Conservation (phyloP, 345 rosid genomes). For the Camelina sativa region DNA sequence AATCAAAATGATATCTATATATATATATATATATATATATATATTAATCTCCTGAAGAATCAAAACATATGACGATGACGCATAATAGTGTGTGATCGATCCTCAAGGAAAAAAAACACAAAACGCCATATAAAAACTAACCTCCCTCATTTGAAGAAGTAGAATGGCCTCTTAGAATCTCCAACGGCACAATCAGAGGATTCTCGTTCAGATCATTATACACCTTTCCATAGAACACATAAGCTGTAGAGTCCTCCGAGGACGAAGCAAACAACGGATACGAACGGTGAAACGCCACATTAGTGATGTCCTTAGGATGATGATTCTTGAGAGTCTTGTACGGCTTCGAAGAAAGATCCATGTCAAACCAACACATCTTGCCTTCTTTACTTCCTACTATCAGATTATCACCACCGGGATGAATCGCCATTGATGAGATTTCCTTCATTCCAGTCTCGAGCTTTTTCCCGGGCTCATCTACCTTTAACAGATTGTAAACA, state of each 20-base stretch:
- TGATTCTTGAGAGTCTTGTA: slow-evolving; percentile 87
- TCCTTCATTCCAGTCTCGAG: slow-evolving; percentile 83
- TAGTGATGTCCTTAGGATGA: slow-evolving; percentile 79
- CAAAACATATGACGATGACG: neutral
- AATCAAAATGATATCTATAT: too few species aligned
- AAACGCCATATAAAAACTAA: slow-evolving; percentile 34
- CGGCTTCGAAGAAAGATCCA: slow-evolving; percentile 91
- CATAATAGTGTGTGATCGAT: too few species aligned
- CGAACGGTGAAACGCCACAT: slow-evolving; percentile 74
- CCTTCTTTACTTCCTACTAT: slow-evolving; percentile 98
- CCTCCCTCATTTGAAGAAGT: slow-evolving; percentile 62
- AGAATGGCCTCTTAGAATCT: slow-evolving; percentile 83
- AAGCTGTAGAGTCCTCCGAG: slow-evolving; percentile 91
- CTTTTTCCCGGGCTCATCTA: slow-evolving; percentile 57
- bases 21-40: too few species aligned
- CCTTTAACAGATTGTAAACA: slow-evolving; percentile 69
- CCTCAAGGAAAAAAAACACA: too few species aligned
- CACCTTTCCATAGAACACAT: slow-evolving; percentile 94
- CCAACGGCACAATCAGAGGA: slow-evolving; percentile 88
- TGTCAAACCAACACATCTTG: slow-evolving; percentile 93
- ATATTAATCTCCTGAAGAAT: neutral
- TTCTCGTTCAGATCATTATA: slow-evolving; percentile 89
- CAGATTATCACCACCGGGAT: slow-evolving; percentile 90
- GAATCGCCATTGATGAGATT: slow-evolving; percentile 83
- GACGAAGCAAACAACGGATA: slow-evolving; percentile 90